Evolutionary conservation across 2,329 filamentous ascomycete species (phyloP).

Genomic region (Pseudocercospora macadamiae): DNA sequence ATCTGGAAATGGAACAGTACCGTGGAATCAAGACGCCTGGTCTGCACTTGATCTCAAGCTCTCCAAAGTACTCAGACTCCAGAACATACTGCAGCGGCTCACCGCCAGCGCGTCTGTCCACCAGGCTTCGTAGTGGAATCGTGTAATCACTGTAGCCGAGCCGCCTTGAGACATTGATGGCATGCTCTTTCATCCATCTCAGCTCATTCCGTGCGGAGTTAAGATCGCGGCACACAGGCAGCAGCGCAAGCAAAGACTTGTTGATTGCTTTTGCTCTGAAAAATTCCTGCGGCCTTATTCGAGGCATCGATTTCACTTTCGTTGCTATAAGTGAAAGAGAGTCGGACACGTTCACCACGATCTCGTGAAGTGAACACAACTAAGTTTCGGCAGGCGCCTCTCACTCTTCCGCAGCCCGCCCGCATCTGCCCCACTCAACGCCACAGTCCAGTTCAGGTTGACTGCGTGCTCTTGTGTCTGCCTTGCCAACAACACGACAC

Average conservation of each 20-base stretch:
- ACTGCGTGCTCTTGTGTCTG: not conserved
- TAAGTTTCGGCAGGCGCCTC: not conserved
- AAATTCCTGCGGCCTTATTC: constrained; percentile 34
- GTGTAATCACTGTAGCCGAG: constrained; percentile 30
- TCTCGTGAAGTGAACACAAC: not conserved
- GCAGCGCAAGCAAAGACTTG: constrained; percentile 59
- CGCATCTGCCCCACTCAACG: too few relatives aligned
- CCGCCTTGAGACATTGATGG: constrained; percentile 31
- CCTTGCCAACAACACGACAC: not conserved
- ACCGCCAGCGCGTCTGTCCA: constrained; percentile 57
- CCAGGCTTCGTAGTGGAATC: constrained; percentile 32
- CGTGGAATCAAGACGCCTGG: constrained; percentile 85
- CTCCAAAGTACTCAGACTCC: constrained; percentile 84
- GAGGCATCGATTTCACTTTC: constrained; percentile 30
- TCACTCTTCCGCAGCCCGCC: too few relatives aligned
- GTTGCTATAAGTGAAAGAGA: not conserved
- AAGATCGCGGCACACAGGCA: constrained; percentile 66
- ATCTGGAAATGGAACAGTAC: constrained; percentile 39
- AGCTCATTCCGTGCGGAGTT: constrained; percentile 69
- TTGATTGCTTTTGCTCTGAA: constrained; percentile 30
- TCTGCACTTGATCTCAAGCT: constrained; percentile 74
- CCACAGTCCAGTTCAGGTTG: too few relatives aligned
- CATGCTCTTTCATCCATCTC: constrained; percentile 70
- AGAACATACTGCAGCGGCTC: constrained; percentile 88
- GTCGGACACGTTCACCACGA: not conserved